Evolutionary conservation across 805 yeast genomes (phyloP), one percentile per base, ranked within the genome.

Genomic region (Candida michaelii): DNA sequence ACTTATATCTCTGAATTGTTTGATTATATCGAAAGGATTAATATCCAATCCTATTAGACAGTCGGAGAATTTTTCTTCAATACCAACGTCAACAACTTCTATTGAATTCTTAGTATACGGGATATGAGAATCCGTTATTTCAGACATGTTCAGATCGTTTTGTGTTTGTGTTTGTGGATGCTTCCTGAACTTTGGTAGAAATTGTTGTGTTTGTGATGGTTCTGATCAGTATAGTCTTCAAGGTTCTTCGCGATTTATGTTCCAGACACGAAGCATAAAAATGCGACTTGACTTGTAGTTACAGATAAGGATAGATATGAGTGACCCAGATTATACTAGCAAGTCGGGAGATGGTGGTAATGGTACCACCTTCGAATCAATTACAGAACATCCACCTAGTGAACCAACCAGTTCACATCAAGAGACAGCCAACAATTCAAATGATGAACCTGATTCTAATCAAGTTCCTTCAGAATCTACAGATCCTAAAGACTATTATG

Each of bases 1-100:
- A 5, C 79, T 62, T 13, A 77, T 64, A n/a, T 73, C 58, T 45
- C 75, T 68, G 57, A 76, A 79, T 30, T 63, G 69, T 31, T 59
- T 58, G 1, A 79, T 63, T 11, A 79, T 58, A 18, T 68, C 71
- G 47, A 78, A 75, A 5, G 77, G 74, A 51, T 73, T 50, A 9
- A 4, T 11, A 10, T 23, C 32, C 3, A 27, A 13, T 36, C 14
- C 35, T 17, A 4, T 14, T 10, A 49, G 13, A 2, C 25, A 27
- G 11, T 46, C 45, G 5, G 39, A 45, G 32, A 49, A 49, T 23
- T 39, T 21, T 24, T 36, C n/a, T 27, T 45, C 52, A 12, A 46
- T 46, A 4, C 44, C 44, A 9, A 44, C 36, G 6, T 42, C 35
- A 5, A 46, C 43, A 7, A 49, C 48, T 24, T 48, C 52, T 8